Base-by-base conservation (phyloP, 2,329 filamentous ascomycete species). In the Aciculosporium take region DNA sequence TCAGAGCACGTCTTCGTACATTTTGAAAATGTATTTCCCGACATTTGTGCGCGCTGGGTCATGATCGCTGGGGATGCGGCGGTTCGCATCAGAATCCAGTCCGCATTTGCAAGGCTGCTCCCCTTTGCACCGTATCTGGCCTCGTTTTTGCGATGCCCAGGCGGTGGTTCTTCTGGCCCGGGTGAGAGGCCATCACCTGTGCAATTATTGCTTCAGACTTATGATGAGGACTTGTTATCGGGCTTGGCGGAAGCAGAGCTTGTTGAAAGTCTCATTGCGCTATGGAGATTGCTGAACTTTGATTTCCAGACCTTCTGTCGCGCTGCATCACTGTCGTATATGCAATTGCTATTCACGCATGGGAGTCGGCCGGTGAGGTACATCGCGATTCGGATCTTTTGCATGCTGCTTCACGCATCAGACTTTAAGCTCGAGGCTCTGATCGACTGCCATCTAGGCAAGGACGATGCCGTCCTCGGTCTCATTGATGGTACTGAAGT, bases 31-130 rank as follows among this genome's bases (percentile, higher is more conserved):
- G 64, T 88, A 31, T 84, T 91, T 53, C 76, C 85, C 51, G 88
- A 95, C 60, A 68, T 93, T 38, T 85, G 82, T 60, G 82, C 86
- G 46, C 71, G 82, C 66, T 94, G 86, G 86, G 67, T 82, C 34
- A 66, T 69, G 53, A 58, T 65, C 56, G 52, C 64, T 23, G 58
- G 60, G 23, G 60, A 56, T 32, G 54, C 59, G 48, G 41, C 58
- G 52, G 50, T 60, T 61, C 51, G 60, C 58, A 51, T 59, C 52
- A 42, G 61, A 27, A 51, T 81, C 40, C 71, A 89, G 48, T 72
- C 79, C 42, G 81, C 84, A 25, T 83, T 94, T 63, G 81, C 84
- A 46, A 74, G 83, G 53, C 71, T 94, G 47, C 60, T 95, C 51
- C 84, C 86, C 15, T 80, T 91, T 66, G 83, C 84, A 49, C 83